Evolutionary conservation across 2,329 filamentous ascomycete species (phyloP).

Genomic region (Penicillium sp.): DNA sequence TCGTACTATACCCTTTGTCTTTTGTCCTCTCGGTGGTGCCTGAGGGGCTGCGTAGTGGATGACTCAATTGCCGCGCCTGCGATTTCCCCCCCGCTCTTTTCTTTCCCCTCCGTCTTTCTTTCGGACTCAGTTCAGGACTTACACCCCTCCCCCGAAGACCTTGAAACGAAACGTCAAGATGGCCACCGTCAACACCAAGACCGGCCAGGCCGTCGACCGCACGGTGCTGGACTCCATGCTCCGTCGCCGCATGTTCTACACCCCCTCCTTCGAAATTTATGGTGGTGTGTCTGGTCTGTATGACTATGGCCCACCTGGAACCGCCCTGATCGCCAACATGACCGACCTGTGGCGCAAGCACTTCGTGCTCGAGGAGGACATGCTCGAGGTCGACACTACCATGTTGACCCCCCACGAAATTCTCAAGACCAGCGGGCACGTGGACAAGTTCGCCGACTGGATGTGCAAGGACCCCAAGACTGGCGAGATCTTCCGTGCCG

Average conservation of each 20-base stretch:
- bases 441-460: conserved; percentile 96
- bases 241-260: conserved; percentile 84
- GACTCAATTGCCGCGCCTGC: conserved; percentile 31
- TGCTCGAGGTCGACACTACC: conserved; percentile 90
- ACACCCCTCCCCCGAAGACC: conserved; percentile 33
- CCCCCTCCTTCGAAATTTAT: conserved; percentile 91
- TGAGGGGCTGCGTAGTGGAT: conserved; percentile 28
- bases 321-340: conserved; percentile 76
- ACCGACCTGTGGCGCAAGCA: conserved; percentile 86
- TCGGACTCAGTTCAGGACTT: conserved; percentile 30
- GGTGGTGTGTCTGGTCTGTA: conserved; percentile 80
- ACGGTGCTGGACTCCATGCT: conserved; percentile 73
- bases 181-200: conserved; percentile 65
- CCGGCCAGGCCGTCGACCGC: conserved; percentile 82
- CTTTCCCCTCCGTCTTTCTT: conserved; percentile 29
- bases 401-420: conserved; percentile 89
- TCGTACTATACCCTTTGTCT: conserved; percentile 8
- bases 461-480: conserved; percentile 99
- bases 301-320: conserved; percentile 86
- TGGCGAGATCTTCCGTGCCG: conserved; percentile 89
- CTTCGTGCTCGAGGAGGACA: conserved; percentile 86
- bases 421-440: conserved; percentile 90
- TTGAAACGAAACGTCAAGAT: conserved; percentile 38
- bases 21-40: conserved; percentile 16
- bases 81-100: conserved; percentile 28